These are phyloP conservation scores for Colletotrichum brevisporum DNA, from an alignment of 2,329 filamentous ascomycete genomes.

Conservation along the genomic window DNA sequence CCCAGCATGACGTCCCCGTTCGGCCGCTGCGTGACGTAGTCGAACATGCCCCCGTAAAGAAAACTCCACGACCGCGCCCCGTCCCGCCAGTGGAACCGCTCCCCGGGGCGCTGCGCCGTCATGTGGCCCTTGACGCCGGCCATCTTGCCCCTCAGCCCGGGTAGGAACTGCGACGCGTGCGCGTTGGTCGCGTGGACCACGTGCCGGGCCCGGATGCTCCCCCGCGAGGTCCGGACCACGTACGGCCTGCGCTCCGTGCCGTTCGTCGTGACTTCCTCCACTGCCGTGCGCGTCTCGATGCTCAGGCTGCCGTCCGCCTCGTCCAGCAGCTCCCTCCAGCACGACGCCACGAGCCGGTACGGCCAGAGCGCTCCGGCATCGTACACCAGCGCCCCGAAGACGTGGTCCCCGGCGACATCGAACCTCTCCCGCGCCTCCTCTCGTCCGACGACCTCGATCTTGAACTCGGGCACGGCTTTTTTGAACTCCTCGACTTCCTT, in stretches of 20 bases:
- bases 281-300: constrained; percentile 55
- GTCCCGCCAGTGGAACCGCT: constrained; percentile 47
- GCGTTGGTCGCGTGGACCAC: constrained; percentile 73
- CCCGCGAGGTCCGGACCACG: constrained; percentile 60
- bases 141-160: constrained; percentile 61
- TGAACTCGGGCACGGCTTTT: constrained; percentile 56
- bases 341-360: constrained; percentile 62
- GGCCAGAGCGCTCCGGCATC: constrained; percentile 65
- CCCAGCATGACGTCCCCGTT: constrained; percentile 67
- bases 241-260: constrained; percentile 50
- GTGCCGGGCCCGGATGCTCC: constrained; percentile 60
- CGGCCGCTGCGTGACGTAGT: constrained; percentile 67
- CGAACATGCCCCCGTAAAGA: constrained; percentile 59
- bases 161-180: constrained; percentile 65
- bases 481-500: constrained; percentile 50
- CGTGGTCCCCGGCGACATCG: constrained; percentile 48
- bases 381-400: constrained; percentile 60
- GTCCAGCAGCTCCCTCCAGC: constrained; percentile 59
- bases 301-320: constrained; percentile 50
- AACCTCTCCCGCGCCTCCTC: constrained; percentile 55
- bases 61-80: constrained; percentile 65
- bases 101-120: constrained; percentile 60
- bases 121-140: constrained; percentile 63
- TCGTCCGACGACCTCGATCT: constrained; percentile 51
- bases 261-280: constrained; percentile 46